Evolutionary conservation across 2,329 filamentous ascomycete species (phyloP).

Genomic region (Eurotiales sp.): DNA sequence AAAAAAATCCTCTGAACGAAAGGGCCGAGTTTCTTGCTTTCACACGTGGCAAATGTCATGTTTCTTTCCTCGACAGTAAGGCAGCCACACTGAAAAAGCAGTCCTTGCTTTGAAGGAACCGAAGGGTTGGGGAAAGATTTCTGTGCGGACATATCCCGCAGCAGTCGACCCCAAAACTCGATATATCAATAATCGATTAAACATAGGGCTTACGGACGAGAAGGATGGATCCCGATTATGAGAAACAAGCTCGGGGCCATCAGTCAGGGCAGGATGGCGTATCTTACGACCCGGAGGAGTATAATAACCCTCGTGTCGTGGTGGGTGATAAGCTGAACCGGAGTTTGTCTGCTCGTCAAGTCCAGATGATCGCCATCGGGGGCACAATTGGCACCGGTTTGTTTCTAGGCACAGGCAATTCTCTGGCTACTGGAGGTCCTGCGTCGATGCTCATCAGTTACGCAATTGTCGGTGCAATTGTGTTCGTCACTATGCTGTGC

Average conservation of each 20-base stretch:
- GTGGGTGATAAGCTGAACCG: conserved; percentile 50
- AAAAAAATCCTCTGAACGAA: not conserved
- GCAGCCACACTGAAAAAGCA: not conserved
- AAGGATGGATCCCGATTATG: conserved; percentile 5
- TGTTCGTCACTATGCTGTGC: conserved; percentile 76
- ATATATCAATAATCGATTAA: too few relatives aligned
- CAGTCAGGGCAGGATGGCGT: not conserved
- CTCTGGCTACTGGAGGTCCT: conserved; percentile 32
- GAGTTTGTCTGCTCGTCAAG: conserved; percentile 54
- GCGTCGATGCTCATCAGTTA: conserved; percentile 44
- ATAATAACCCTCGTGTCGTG: conserved; percentile 15
- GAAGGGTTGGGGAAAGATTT: not conserved
- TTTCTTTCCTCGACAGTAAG: not conserved
- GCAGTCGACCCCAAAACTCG: too few relatives aligned
- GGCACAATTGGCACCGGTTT: conserved; percentile 43
- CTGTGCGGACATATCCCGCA: not conserved
- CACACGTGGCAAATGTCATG: not conserved
- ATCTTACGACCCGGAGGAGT: conserved; percentile 1
- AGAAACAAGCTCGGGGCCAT: conserved; percentile 5
- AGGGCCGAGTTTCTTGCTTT: not conserved
- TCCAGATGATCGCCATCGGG: conserved; percentile 53
- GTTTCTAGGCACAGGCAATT: conserved; percentile 39
- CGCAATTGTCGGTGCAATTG: conserved; percentile 50
- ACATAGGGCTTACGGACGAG: too few relatives aligned
- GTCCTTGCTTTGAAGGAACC: not conserved